These are phyloP conservation scores for Myxozyma sirexii DNA, from an alignment of 805 yeast genomes.

Conservation along the genomic window DNA sequence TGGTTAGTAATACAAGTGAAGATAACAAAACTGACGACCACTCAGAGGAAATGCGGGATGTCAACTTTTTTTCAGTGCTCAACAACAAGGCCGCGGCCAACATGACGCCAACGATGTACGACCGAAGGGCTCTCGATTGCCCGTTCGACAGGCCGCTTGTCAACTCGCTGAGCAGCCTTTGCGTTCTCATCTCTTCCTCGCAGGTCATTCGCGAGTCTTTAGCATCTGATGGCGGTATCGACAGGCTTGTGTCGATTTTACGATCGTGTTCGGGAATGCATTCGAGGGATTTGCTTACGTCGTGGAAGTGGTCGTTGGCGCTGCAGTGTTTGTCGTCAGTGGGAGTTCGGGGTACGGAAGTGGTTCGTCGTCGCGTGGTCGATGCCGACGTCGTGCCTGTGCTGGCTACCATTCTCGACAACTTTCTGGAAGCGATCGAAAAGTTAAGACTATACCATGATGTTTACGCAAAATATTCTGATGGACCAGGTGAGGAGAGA, in stretches of 20 bases:
- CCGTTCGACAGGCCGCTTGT: slow-evolving; percentile 88
- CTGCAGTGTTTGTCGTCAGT: slow-evolving; percentile 88
- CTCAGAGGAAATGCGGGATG: slow-evolving; percentile 69
- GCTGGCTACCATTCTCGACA: slow-evolving; percentile 88
- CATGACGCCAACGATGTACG: slow-evolving; percentile 85
- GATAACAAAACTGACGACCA: neutral
- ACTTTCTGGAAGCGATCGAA: slow-evolving; percentile 55
- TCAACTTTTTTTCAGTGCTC: slow-evolving; percentile 76
- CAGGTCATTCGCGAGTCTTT: slow-evolving; percentile 89
- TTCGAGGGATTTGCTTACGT: slow-evolving; percentile 56
- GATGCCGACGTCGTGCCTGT: slow-evolving; percentile 91
- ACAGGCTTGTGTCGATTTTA: slow-evolving; percentile 79
- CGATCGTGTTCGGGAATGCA: slow-evolving; percentile 65
- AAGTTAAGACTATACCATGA: slow-evolving; percentile 31
- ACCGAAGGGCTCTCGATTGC: slow-evolving; percentile 88
- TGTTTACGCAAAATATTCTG: slow-evolving; percentile 5
- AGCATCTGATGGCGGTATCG: slow-evolving; percentile 88
- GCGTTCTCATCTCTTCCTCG: slow-evolving; percentile 81
- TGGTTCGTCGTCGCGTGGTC: slow-evolving; percentile 80
- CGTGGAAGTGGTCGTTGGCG: slow-evolving; percentile 97
- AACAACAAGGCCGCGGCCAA: slow-evolving; percentile 90
- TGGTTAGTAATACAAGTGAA: slow-evolving; percentile 3
- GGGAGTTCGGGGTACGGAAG: slow-evolving; percentile 91
- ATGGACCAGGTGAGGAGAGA: neutral
- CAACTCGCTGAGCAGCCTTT: slow-evolving; percentile 85